phyloP scores from a whole-genome alignment of 140 eudicot species.

The Flaveria floridana region DNA sequence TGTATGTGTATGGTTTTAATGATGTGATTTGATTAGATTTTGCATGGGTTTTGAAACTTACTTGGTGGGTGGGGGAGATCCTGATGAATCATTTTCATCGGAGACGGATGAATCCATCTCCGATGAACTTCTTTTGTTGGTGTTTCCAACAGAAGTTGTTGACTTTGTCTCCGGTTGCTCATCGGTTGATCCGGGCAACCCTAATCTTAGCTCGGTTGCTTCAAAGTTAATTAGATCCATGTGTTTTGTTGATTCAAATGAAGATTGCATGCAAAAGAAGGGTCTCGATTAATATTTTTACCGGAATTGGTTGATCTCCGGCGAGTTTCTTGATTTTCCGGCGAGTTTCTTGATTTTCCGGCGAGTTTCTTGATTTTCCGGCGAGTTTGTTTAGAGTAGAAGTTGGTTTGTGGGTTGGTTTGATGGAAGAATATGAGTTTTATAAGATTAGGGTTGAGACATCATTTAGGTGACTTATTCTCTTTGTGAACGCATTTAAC shows the following conservation, averaged over 20 bases:
- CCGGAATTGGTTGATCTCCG: neutral
- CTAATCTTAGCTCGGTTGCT: conserved; percentile 64
- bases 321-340: conserved; percentile 22
- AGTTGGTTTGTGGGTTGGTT: conserved; percentile 30
- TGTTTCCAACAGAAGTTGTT: conserved; percentile 1
- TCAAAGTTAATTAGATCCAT: conserved; percentile 52
- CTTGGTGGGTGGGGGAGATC: conserved; percentile 56
- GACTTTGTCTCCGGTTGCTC: conserved; percentile 31
- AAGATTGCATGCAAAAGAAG: neutral
- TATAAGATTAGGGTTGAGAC: conserved; percentile 37
- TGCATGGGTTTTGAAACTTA: conserved; percentile 38
- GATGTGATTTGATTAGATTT: neutral
- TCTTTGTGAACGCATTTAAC: conserved; percentile 39
- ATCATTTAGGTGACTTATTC: conserved; percentile 40
- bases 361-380: conserved; percentile 23
- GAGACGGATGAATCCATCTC: conserved; percentile 36
- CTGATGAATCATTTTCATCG: conserved; percentile 28
- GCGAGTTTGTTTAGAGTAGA: conserved; percentile 6
- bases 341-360: conserved; percentile 19
- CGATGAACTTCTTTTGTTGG: conserved; percentile 48
- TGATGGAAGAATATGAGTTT: conserved; percentile 20
- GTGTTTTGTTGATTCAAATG: conserved; percentile 13
- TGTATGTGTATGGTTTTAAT: no score
- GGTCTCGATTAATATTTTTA: neutral
- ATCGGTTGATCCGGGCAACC: conserved; percentile 54